These are phyloP conservation scores for Penicillium bialowiezense DNA, from an alignment of 495 filamentous ascomycete species.

Conservation along the genomic window DNA sequence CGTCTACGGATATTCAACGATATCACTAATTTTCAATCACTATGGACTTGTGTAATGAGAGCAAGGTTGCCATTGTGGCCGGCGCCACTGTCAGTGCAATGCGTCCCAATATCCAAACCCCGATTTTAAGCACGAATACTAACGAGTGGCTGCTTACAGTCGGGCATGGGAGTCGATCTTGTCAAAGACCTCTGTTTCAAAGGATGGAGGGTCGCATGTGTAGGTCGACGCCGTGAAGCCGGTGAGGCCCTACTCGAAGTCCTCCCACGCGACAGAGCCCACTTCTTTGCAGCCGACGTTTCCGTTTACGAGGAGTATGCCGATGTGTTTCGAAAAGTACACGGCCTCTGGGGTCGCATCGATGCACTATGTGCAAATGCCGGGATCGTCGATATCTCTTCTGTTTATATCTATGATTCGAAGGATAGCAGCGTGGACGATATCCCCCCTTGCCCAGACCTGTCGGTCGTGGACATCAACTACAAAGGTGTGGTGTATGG, in stretches of 20 bases:
- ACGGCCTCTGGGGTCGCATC: slow-evolving; percentile 21
- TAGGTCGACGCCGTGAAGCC: slow-evolving; percentile 18
- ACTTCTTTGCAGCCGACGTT: slow-evolving; percentile 23
- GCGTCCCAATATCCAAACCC: background rate
- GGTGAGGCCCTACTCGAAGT: slow-evolving; percentile 15
- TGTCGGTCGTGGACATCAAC: slow-evolving; percentile 22
- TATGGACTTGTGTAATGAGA: slow-evolving; percentile 15
- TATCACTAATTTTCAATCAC: background rate
- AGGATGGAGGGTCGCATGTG: slow-evolving; percentile 27
- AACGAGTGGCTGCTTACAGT: slow-evolving; percentile 9
- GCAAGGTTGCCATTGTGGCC: slow-evolving; percentile 18
- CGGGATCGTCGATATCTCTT: slow-evolving; percentile 24
- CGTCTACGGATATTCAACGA: background rate
- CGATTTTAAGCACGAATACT: background rate
- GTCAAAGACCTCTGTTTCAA: slow-evolving; percentile 17
- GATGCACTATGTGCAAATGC: slow-evolving; percentile 29
- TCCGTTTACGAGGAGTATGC: slow-evolving; percentile 26
- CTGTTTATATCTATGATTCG: slow-evolving; percentile 21
- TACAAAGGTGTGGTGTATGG: slow-evolving; percentile 32
- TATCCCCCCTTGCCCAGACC: slow-evolving; percentile 24
- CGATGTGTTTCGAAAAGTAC: slow-evolving; percentile 15
- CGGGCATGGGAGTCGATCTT: slow-evolving; percentile 28
- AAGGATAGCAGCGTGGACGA: slow-evolving; percentile 17
- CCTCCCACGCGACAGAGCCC: slow-evolving; percentile 11
- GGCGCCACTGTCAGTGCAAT: slow-evolving; percentile 23